Evolutionary conservation across 2,329 filamentous ascomycete genomes (phyloP).

Genomic region (Drechmeria coniospora): DNA sequence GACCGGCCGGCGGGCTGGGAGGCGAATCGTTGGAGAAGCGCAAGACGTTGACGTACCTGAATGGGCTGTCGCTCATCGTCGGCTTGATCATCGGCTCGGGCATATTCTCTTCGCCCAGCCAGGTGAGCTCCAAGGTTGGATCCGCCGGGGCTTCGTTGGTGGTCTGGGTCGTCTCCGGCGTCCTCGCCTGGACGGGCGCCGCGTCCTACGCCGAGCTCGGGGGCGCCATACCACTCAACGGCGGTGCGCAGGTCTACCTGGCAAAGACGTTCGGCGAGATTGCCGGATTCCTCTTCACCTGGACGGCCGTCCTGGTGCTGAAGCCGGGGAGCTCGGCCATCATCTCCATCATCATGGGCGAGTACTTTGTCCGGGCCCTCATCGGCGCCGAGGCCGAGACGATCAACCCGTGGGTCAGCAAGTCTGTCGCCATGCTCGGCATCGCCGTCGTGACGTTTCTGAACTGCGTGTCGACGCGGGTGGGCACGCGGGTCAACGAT

Average conservation of each 20-base stretch:
- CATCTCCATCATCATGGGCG: conserved; percentile 93
- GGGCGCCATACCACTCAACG: conserved; percentile 88
- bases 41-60: conserved; percentile 89
- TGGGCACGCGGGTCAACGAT: conserved; percentile 79
- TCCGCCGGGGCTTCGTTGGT: conserved; percentile 80
- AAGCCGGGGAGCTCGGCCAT: conserved; percentile 92
- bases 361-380: conserved; percentile 81
- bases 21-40: conserved; percentile 81
- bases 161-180: conserved; percentile 83
- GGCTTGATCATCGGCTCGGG: conserved; percentile 92
- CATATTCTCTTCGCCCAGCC: conserved; percentile 87
- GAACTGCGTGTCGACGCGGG: conserved; percentile 80
- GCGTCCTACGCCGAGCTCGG: conserved; percentile 92
- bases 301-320: conserved; percentile 85
- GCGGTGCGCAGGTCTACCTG: conserved; percentile 84
- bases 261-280: conserved; percentile 94
- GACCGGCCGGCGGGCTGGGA: conserved; percentile 36
- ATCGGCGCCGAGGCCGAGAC: conserved; percentile 75
- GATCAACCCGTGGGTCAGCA: conserved; percentile 78
- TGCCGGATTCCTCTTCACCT: conserved; percentile 86
- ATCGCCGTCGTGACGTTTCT: conserved; percentile 64
- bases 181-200: conserved; percentile 90
- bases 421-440: conserved; percentile 66
- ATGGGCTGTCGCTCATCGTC: conserved; percentile 80
- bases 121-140: conserved; percentile 82